Base-by-base conservation (phyloP, 768 basidiomycete genomes). In the Cystofilobasidium capitatum region DNA sequence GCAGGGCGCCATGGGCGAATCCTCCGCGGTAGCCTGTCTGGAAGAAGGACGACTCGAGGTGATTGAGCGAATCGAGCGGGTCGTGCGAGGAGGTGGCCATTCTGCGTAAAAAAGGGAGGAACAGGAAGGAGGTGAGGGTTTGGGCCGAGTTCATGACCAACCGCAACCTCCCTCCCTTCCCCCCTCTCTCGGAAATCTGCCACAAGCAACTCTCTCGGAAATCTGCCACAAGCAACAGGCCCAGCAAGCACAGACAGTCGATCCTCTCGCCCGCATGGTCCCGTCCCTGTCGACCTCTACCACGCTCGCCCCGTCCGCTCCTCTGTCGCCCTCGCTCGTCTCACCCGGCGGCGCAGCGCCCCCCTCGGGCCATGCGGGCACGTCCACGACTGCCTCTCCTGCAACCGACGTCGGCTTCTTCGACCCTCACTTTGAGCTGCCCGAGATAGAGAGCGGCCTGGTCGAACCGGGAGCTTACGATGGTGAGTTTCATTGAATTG, bases 1-100 rank as follows among this genome's bases (percentile, higher is more conserved):
- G 92, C 8, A 92, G 83, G 45, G 85, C 82, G 1, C 94, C 94
- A 76, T 97, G 94, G 0, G 81, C 85, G 74, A 82, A 83, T 2
- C 94, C 93, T 64, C 87, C 85, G 68, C 81, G 72, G 74, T 88
- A 88, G 12, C 93, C 94, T 3, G 80, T 74, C 64, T 87, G 82
- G 75, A 87, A 96, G 78, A 93, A 94, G 55, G 89, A 90, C 12
- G 58, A 14, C 35, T 68, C 66, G 40, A 68, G n/a, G 51, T 68
- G 66, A 31, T 68, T 68, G 39, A 68, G 60, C 24, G 66, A 39
- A 29, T 68, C 66, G 20, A 68, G 45, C 31, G 40, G 39, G 22
- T 63, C 62, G 45, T 63, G 51, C n/a, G n/a, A n/a, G n/a, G n/a
- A n/a, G 40, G 40, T 42, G 40, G 40, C 20, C 40, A 42, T 42